phyloP scores from a whole-genome alignment of 2,329 filamentous ascomycete species.

The Chrysosporium keratinophilum region DNA sequence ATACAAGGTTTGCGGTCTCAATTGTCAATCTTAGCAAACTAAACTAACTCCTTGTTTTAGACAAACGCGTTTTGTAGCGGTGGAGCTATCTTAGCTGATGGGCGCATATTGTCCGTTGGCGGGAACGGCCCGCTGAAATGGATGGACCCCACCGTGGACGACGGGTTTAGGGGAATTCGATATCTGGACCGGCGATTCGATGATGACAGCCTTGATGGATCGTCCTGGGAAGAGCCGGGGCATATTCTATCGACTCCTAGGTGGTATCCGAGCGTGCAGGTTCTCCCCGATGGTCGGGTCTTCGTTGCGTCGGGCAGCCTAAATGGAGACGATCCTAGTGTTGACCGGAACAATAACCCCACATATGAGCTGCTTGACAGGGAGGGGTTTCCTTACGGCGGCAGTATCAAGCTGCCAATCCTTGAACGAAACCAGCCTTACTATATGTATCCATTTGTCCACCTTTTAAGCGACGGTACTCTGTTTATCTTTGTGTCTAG shows the following conservation, averaged over 20 bases:
- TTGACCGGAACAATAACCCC: constrained; percentile 50
- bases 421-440: constrained; percentile 50
- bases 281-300: constrained; percentile 46
- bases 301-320: constrained; percentile 52
- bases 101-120: constrained; percentile 45
- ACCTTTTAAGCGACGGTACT: constrained; percentile 47
- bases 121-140: constrained; percentile 48
- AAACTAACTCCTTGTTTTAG: constrained; percentile 16
- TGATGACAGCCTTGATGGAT: constrained; percentile 39
- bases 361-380: constrained; percentile 51
- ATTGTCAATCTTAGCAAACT: neutral
- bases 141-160: constrained; percentile 48
- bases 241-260: constrained; percentile 44
- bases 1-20: constrained; percentile 31
- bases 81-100: constrained; percentile 49
- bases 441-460: constrained; percentile 55
- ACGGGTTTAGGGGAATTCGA: constrained; percentile 50
- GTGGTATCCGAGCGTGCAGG: constrained; percentile 54
- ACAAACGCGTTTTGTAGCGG: constrained; percentile 55
- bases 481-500: constrained; percentile 50
- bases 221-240: constrained; percentile 47
- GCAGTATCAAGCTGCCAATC: constrained; percentile 44
- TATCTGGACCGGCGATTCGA: constrained; percentile 42
- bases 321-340: constrained; percentile 48
- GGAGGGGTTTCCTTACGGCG: constrained; percentile 39